A percentile compares a stretch with the other conserved stretches of the same genome.
phyloP scores from a whole-genome alignment of 2,329 filamentous ascomycete genomes.

The Xylariaceae sp. region DNA sequence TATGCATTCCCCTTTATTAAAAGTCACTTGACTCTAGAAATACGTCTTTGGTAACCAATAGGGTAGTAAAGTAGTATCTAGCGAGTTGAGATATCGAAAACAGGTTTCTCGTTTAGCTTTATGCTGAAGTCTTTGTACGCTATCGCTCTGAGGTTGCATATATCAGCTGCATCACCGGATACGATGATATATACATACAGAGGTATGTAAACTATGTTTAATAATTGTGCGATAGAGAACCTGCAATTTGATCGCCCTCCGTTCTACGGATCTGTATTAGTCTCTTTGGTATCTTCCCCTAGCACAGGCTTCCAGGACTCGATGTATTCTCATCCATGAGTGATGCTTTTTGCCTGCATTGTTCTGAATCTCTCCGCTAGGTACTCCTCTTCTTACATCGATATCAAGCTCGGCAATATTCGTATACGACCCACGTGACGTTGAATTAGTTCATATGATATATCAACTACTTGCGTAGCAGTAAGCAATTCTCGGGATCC shows the following conservation, averaged over 20 bases:
- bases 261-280: background rate
- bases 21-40: too few relatives aligned
- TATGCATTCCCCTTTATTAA: too few relatives aligned
- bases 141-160: background rate
- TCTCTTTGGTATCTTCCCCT: background rate
- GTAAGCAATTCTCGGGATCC: background rate
- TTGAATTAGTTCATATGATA: background rate
- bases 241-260: background rate
- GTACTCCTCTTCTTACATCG: too few relatives aligned
- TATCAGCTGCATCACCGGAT: background rate
- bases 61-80: too few relatives aligned
- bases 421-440: background rate
- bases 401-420: background rate
- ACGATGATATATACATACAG: too few relatives aligned
- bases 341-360: too few relatives aligned
- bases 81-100: too few relatives aligned
- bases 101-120: background rate
- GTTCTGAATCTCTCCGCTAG: too few relatives aligned
- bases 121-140: slow-evolving; percentile 11
- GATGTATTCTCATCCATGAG: background rate
- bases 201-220: background rate
- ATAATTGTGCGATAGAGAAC: background rate
- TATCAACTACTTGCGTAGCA: background rate
- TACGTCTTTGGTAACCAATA: too few relatives aligned
- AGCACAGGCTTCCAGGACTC: background rate